Conservation (phyloP, 2,329 filamentous ascomycete species). For the Fonsecaea pugnacius region DNA sequence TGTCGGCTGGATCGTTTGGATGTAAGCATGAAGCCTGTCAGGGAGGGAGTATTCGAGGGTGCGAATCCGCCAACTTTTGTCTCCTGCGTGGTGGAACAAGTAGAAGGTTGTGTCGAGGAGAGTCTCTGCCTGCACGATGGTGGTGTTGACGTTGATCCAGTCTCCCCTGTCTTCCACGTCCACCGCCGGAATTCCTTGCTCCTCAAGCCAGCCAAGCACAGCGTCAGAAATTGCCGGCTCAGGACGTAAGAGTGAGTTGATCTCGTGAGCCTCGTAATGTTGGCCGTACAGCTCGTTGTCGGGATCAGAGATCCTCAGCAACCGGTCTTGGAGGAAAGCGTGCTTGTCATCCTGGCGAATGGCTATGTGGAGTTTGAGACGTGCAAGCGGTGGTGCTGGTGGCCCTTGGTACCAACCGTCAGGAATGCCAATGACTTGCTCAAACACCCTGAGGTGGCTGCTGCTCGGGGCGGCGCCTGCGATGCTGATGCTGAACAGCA, state of each 20-base stretch:
- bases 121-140: slow-evolving; percentile 57
- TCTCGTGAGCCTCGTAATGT: slow-evolving; percentile 17
- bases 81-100: slow-evolving; percentile 56
- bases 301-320: slow-evolving; percentile 66
- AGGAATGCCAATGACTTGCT: slow-evolving; percentile 4
- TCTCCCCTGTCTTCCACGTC: slow-evolving; percentile 59
- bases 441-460: background rate
- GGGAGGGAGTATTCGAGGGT: slow-evolving; percentile 67
- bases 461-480: background rate
- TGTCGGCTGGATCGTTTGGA: slow-evolving; percentile 69
- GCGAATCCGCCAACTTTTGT: slow-evolving; percentile 55
- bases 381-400: background rate
- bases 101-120: slow-evolving; percentile 64
- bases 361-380: slow-evolving; percentile 11
- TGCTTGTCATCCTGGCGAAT: slow-evolving; percentile 36
- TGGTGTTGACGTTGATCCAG: slow-evolving; percentile 65
- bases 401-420: slow-evolving; percentile 8
- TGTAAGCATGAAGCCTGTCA: slow-evolving; percentile 55
- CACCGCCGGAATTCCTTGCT: slow-evolving; percentile 54
- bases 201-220: slow-evolving; percentile 37
- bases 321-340: slow-evolving; percentile 58
- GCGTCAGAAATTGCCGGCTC: slow-evolving; percentile 11
- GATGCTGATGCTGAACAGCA: background rate
- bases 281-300: slow-evolving; percentile 49
- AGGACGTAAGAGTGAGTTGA: slow-evolving; percentile 22